Conservation (phyloP, 305 asterid genomes). For the Lippia alba region DNA sequence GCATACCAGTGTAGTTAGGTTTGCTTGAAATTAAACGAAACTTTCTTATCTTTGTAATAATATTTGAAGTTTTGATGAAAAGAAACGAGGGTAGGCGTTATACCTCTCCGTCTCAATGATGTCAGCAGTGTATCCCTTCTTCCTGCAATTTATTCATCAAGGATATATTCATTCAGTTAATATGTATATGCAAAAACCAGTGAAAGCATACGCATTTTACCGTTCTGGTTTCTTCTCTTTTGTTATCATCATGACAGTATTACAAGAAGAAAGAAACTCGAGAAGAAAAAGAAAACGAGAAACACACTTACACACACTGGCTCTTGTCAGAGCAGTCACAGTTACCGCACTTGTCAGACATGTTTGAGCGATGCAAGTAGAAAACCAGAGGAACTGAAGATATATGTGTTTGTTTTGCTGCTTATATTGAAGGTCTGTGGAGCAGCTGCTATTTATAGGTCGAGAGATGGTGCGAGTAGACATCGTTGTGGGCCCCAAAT, state of each 20-base stretch:
- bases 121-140: constrained; percentile 58
- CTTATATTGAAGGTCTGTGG: constrained; percentile 10
- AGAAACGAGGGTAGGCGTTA: neutral
- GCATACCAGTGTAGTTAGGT: no score
- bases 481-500: neutral
- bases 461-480: constrained; percentile 16
- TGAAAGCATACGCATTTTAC: no score
- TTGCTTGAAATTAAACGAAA: no score
- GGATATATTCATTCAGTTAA: no score
- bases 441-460: constrained; percentile 48
- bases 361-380: constrained; percentile 26
- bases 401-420: neutral
- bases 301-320: constrained; percentile 58
- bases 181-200: no score
- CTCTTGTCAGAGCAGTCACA: constrained; percentile 55
- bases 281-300: neutral
- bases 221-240: no score
- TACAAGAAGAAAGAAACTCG: no score
- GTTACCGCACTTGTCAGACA: constrained; percentile 60
- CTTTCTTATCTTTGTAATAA: no score
- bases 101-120: constrained; percentile 49
- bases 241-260: no score
- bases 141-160: constrained; percentile 46
- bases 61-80: no score
- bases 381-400: neutral